Percentiles rank a stretch among this genome's conserved stretches.
phyloP scores from a whole-genome alignment of 2,329 filamentous ascomycete species.

The Aspergillus tamarii region DNA sequence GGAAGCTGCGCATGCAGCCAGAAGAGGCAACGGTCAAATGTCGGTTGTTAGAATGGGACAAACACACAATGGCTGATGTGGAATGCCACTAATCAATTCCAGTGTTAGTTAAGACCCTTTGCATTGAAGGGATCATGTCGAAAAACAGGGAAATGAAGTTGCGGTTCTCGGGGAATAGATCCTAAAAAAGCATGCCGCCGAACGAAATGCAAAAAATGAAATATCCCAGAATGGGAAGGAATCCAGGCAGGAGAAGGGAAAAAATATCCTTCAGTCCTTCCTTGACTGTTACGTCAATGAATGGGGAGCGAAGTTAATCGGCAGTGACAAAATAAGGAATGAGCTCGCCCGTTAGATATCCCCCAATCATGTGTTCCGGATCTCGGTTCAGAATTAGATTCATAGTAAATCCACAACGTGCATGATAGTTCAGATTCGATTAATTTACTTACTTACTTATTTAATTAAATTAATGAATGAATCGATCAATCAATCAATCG shows the following conservation, averaged over 20 bases:
- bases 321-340: slow-evolving; percentile 6
- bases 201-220: not conserved
- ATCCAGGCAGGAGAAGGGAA: not conserved
- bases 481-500: not conserved
- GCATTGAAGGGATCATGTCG: not conserved
- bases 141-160: not conserved
- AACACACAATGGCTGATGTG: slow-evolving; percentile 2
- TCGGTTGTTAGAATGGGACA: not conserved
- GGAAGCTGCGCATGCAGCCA: slow-evolving; percentile 24
- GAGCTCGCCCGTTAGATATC: slow-evolving; percentile 9
- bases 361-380: slow-evolving; percentile 19
- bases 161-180: not conserved
- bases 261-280: not conserved
- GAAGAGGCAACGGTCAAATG: slow-evolving; percentile 25
- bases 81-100: slow-evolving; percentile 1
- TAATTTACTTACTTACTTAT: not conserved
- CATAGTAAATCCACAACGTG: slow-evolving; percentile 10
- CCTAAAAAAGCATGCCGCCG: not conserved
- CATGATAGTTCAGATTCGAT: slow-evolving; percentile 12
- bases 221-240: not conserved
- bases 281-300: slow-evolving; percentile 8
- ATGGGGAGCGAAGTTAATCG: slow-evolving; percentile 2
- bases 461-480: not conserved
- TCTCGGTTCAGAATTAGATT: slow-evolving; percentile 18
- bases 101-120: not conserved